Evolutionary conservation across 1,139 yeast genomes (phyloP).

Genomic region (Hanseniaspora uvarum): DNA sequence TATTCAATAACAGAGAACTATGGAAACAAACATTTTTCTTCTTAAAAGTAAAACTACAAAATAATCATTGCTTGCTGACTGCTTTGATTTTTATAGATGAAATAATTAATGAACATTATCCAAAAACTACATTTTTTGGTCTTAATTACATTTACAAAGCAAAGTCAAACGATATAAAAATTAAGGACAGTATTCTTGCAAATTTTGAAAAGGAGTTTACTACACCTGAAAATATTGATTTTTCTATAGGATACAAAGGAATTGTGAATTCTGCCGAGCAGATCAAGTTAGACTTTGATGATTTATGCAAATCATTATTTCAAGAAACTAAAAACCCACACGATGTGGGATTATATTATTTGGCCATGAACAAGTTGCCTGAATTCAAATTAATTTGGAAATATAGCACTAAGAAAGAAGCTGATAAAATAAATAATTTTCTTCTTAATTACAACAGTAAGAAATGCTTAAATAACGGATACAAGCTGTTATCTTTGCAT

Average conservation of each 20-base stretch:
- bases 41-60: not conserved
- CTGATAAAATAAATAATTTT: constrained; percentile 2
- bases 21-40: not conserved
- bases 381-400: constrained; percentile 13
- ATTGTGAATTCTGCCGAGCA: not conserved
- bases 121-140: not conserved
- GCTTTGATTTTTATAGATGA: not conserved
- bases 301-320: not conserved
- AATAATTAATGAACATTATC: not conserved
- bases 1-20: not conserved
- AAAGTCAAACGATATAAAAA: not conserved
- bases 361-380: constrained; percentile 3
- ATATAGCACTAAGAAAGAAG: constrained; percentile 4
- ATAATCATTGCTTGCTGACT: not conserved
- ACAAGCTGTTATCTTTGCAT: constrained; percentile 13
- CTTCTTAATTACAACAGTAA: not conserved
- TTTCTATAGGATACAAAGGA: not conserved
- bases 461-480: constrained; percentile 14
- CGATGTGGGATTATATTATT: constrained; percentile 10
- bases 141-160: not conserved
- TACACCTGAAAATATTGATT: not conserved
- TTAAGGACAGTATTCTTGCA: not conserved
- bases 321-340: constrained; percentile 11
- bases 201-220: not conserved
- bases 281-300: not conserved